Evolutionary conservation across 2,329 filamentous ascomycete species (phyloP), one percentile per base, ranked within the genome.

Genomic region (Chalaropsis thielavioides): DNA sequence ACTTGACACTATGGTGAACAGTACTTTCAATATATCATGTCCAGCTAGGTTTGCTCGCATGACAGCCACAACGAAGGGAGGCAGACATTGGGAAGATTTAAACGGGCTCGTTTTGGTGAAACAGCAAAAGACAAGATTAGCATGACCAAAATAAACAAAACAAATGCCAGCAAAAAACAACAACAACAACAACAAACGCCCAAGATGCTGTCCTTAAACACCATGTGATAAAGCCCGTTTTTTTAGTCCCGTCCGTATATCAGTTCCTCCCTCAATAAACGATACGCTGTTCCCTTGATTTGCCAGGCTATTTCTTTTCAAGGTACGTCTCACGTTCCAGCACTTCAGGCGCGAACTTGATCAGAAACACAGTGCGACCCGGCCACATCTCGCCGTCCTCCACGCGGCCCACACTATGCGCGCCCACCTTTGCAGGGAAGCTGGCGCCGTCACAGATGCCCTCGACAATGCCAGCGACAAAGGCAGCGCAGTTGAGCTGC

Each of bases 401-500:
- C 66, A 68, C 74, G 69, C 78, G 78, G 15, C 76, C 77, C 71
- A 88, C 85, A 68, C 85, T 90, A 74, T 99, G 94, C 69, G 94
- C 92, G 67, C 88, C 94, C 22, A 97, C 94, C 68, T 88, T 86
- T 0, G 90, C 92, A 59, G 88, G 85, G 73, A 96, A 96, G 6
- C 88, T 92, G 51, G 89, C 90, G 8, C 91, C 92, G 75, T 97
- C 94, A 75, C 94, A 96, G 11, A 96, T 86, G 24, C 94, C 94
- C 80, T 99, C 94, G 65, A 99, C 86, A 68, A 99, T 88, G 19
- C 94, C 94, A 0, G 94, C 94, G 22, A 96, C 91, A 73, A 89
- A 99, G 10, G 94, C 94, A 19, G 92, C 94, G 75, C 92, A 96
- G 75, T 96, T 97, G 72, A 99, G 81, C 81, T 94, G 89, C 76